Conservation (phyloP, 2,329 filamentous ascomycete genomes). For the Nannizzia gypsea region DNA sequence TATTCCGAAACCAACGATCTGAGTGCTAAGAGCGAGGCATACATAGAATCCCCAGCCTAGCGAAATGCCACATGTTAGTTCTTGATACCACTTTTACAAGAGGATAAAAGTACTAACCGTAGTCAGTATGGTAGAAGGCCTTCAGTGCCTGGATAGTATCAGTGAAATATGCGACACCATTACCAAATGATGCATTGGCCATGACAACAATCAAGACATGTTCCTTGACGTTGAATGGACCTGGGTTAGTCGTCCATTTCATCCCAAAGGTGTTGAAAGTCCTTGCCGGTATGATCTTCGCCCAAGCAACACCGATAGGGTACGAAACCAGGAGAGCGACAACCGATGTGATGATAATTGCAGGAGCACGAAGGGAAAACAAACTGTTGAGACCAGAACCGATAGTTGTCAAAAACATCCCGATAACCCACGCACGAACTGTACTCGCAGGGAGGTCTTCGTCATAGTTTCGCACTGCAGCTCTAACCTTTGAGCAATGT, state of each 20-base stretch:
- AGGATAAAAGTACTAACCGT: slow-evolving; percentile 32
- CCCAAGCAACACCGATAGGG: slow-evolving; percentile 37
- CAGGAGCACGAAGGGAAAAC: slow-evolving; percentile 46
- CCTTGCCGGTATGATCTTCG: slow-evolving; percentile 27
- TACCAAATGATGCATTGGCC: slow-evolving; percentile 57
- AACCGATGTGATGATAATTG: slow-evolving; percentile 49
- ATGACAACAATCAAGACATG: slow-evolving; percentile 37
- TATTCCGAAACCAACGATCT: slow-evolving; percentile 58
- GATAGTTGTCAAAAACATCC: slow-evolving; percentile 48
- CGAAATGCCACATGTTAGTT: not conserved
- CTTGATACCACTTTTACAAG: not conserved
- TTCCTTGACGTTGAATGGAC: slow-evolving; percentile 38
- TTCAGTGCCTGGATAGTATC: slow-evolving; percentile 61
- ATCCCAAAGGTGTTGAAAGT: slow-evolving; percentile 28
- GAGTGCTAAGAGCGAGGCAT: slow-evolving; percentile 54
- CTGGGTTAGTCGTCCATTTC: slow-evolving; percentile 32
- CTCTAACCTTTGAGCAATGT: slow-evolving; percentile 31
- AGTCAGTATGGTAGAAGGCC: slow-evolving; percentile 59
- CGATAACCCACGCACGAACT: slow-evolving; percentile 52
- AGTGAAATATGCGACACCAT: slow-evolving; percentile 53
- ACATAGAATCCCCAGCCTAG: slow-evolving; percentile 48
- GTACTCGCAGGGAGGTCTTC: slow-evolving; percentile 54
- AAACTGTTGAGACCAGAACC: slow-evolving; percentile 52
- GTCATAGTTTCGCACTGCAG: slow-evolving; percentile 53
- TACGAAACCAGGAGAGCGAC: slow-evolving; percentile 53